phyloP scores from a whole-genome alignment of 2,329 filamentous ascomycete species.

The Chrysosporium queenslandicum region DNA sequence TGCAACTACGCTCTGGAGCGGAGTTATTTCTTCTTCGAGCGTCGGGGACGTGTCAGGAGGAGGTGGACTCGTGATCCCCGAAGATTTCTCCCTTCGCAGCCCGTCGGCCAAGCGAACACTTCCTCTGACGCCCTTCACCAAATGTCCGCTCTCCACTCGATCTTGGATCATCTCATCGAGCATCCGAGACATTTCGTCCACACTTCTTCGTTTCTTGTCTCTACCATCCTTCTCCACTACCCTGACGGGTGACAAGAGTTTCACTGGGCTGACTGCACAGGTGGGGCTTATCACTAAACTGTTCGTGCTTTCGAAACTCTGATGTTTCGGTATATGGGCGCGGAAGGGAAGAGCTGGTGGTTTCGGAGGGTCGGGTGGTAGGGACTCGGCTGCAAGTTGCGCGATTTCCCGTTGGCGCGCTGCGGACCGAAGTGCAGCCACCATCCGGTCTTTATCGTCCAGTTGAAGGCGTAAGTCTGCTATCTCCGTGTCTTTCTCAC shows the following conservation, averaged over 20 bases:
- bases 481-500: constrained; percentile 89
- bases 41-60: constrained; percentile 16
- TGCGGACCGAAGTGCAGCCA: constrained; percentile 72
- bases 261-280: constrained; percentile 21
- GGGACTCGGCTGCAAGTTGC: constrained; percentile 43
- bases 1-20: constrained; percentile 18
- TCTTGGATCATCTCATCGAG: constrained; percentile 95
- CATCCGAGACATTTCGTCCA: constrained; percentile 87
- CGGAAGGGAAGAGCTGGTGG: constrained; percentile 15
- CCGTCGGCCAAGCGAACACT: constrained; percentile 52
- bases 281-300: constrained; percentile 19
- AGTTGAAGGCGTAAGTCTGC: constrained; percentile 77
- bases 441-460: constrained; percentile 92
- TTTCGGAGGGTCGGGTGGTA: constrained; percentile 23
- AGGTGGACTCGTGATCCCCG: background rate
- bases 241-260: constrained; percentile 23
- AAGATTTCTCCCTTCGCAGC: background rate
- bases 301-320: constrained; percentile 25
- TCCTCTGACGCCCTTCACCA: constrained; percentile 56
- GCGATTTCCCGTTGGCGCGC: constrained; percentile 77
- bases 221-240: constrained; percentile 27
- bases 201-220: constrained; percentile 54
- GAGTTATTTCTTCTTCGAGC: constrained; percentile 22
- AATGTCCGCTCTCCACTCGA: constrained; percentile 64
- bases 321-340: constrained; percentile 19